Conservation (phyloP, 208 protist genomes). For the Leishmania braziliensis region DNA sequence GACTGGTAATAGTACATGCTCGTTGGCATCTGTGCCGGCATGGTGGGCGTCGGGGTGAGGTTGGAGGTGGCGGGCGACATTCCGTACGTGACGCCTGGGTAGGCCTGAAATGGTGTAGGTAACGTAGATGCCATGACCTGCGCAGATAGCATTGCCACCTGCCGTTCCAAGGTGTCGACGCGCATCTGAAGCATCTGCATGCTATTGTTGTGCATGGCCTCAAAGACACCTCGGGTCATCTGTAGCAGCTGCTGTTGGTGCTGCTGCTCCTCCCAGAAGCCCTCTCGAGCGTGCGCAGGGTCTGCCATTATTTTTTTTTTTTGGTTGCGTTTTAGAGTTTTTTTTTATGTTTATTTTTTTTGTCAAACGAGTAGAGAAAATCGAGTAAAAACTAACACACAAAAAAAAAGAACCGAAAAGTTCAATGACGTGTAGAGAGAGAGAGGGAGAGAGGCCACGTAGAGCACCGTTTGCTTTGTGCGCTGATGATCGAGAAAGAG, state of each 20-base stretch:
- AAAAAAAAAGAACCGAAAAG: background rate
- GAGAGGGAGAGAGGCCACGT: background rate
- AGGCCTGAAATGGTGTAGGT: slow-evolving; percentile 16
- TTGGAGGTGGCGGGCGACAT: slow-evolving; percentile 11
- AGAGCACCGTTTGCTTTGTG: no score
- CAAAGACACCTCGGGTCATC: slow-evolving; percentile 17
- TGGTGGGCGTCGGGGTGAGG: slow-evolving; percentile 9
- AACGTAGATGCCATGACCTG: slow-evolving; percentile 19
- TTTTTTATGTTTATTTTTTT: slow-evolving; percentile 5
- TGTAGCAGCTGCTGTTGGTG: slow-evolving; percentile 23
- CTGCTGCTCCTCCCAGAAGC: slow-evolving; percentile 28
- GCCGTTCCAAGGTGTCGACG: slow-evolving; percentile 42
- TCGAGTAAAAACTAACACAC: background rate
- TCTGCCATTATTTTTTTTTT: slow-evolving; percentile 20
- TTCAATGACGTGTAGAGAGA: background rate
- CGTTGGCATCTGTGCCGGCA: slow-evolving; percentile 22
- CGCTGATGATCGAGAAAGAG: background rate
- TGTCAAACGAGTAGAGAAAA: background rate
- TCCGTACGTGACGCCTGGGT: slow-evolving; percentile 25
- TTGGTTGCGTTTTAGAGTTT: background rate
- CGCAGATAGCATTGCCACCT: slow-evolving; percentile 32
- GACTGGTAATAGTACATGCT: slow-evolving; percentile 29
- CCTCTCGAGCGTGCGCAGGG: slow-evolving; percentile 8
- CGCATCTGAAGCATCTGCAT: slow-evolving; percentile 43
- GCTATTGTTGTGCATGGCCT: slow-evolving; percentile 30